phyloP scores from a whole-genome alignment of 2,329 filamentous ascomycete genomes.

The Cercospora brassicicola region DNA sequence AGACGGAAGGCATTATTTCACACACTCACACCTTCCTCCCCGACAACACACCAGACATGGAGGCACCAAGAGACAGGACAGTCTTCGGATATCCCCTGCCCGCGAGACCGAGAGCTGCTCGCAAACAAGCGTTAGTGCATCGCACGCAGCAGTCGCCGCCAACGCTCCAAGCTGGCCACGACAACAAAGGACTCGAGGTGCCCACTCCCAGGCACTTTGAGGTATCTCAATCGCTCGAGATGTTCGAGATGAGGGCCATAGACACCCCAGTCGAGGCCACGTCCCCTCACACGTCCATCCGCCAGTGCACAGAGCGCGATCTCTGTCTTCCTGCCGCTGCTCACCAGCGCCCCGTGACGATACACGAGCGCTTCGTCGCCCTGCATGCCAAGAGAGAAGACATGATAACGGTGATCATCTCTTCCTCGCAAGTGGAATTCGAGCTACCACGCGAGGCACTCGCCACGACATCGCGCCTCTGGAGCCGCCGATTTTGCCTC shows the following conservation, averaged over 20 bases:
- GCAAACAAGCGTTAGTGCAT: not conserved
- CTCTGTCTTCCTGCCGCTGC: not conserved
- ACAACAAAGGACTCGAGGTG: not conserved
- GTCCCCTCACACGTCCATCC: not conserved
- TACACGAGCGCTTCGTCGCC: not conserved
- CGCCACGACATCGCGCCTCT: not conserved
- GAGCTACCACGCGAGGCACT: not conserved
- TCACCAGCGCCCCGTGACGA: not conserved
- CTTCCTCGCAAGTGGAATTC: not conserved
- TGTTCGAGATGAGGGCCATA: not conserved
- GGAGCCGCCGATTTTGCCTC: not conserved
- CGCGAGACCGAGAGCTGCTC: not conserved
- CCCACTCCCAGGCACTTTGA: not conserved
- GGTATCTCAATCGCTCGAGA: not conserved
- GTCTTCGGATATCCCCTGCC: not conserved
- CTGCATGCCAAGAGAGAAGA: not conserved
- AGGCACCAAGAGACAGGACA: not conserved
- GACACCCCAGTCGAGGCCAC: not conserved
- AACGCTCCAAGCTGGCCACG: not conserved
- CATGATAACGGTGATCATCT: not conserved
- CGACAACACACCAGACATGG: not conserved
- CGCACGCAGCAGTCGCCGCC: not conserved
- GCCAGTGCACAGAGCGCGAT: not conserved
- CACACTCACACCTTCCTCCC: not conserved
- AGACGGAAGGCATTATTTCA: not conserved